Conservation (phyloP, 495 filamentous ascomycete genomes). For the Paragyromitra xinjiangensis region DNA sequence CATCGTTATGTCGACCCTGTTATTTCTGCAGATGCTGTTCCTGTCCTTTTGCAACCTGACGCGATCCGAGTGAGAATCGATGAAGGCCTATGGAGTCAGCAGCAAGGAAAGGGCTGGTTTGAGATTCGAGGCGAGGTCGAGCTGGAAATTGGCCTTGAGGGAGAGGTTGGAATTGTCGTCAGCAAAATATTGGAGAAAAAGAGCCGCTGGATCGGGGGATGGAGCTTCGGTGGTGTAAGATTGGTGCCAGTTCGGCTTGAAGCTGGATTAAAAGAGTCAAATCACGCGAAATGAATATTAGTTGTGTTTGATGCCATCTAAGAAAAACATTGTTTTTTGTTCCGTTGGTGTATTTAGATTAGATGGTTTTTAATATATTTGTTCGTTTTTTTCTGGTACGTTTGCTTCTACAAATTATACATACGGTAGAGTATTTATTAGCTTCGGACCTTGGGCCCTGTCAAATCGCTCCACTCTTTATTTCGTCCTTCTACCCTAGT, state of each 20-base stretch:
- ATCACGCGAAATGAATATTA: background rate
- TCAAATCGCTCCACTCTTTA: no score
- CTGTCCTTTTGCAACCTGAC: conserved; percentile 37
- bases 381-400: background rate
- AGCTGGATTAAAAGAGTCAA: background rate
- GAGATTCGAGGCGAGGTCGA: conserved; percentile 33
- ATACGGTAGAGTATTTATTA: no score
- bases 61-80: conserved; percentile 43
- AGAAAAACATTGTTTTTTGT: background rate
- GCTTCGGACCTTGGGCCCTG: no score
- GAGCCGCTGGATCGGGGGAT: conserved; percentile 35
- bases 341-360: background rate
- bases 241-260: conserved; percentile 21
- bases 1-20: conserved; percentile 36
- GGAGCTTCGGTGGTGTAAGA: conserved; percentile 51
- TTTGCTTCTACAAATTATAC: no score
- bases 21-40: conserved; percentile 39
- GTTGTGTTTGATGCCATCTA: background rate
- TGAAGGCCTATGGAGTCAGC: conserved; percentile 21
- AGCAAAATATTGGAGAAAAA: conserved; percentile 23
- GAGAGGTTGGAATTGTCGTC: conserved; percentile 32
- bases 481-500: no score
- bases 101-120: conserved; percentile 33
- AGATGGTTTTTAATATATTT: background rate
- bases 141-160: conserved; percentile 25